These are phyloP conservation scores for Astraeus odoratus DNA, from an alignment of 768 basidiomycete genomes.

Conservation along the genomic window DNA sequence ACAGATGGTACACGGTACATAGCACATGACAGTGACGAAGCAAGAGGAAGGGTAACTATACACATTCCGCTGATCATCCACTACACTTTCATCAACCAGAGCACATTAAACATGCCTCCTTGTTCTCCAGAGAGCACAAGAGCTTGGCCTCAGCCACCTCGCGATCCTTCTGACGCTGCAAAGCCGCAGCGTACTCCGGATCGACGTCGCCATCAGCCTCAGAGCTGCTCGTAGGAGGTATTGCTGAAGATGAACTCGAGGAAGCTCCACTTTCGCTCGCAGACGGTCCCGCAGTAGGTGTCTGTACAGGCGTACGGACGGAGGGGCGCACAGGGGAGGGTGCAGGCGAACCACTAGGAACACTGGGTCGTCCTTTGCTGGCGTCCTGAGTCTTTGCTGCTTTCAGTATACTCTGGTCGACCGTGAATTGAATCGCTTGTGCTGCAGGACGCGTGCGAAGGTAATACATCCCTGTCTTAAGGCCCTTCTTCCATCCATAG, in stretches of 20 bases:
- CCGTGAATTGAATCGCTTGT: constrained; percentile 96
- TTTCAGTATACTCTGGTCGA: constrained; percentile 76
- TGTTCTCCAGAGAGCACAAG: constrained; percentile 84
- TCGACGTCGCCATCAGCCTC: constrained; percentile 35
- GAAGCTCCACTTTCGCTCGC: constrained; percentile 1
- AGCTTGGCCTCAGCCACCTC: constrained; percentile 79
- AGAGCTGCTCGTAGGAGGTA: constrained; percentile 13
- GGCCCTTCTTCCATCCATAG: constrained; percentile 99
- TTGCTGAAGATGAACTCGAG: constrained; percentile 12
- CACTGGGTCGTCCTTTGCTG: constrained; percentile 11
- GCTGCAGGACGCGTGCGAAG: constrained; percentile 91
- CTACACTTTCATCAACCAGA: constrained; percentile 46
- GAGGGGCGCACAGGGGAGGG: constrained; percentile 17
- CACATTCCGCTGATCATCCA: constrained; percentile 3
- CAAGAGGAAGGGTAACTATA: constrained; percentile 4
- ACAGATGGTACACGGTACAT: constrained; percentile 12
- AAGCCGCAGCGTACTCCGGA: constrained; percentile 75
- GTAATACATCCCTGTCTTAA: constrained; percentile 99
- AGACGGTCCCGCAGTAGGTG: constrained; percentile 22
- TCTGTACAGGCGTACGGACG: constrained; percentile 23
- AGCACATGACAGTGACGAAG: not conserved
- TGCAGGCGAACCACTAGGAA: constrained; percentile 20
- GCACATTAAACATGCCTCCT: constrained; percentile 92
- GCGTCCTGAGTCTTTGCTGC: constrained; percentile 33
- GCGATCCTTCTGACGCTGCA: constrained; percentile 60